Conservation (phyloP, 2,329 filamentous ascomycete genomes). For the Gaeumannomyces tritici region DNA sequence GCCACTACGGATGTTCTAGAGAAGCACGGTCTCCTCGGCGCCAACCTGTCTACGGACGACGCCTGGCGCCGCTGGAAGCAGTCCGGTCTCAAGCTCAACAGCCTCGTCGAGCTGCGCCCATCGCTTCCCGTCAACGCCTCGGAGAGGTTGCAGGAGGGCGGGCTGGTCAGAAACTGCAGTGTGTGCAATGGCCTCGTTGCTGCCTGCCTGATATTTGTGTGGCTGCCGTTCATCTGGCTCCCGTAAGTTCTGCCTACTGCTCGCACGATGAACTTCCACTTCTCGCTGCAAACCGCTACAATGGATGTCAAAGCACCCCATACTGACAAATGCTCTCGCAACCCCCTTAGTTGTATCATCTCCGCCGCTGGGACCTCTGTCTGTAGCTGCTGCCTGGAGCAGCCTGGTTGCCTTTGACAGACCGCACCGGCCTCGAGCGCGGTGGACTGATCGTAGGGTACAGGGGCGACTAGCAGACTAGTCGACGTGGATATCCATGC, state of each 20-base stretch:
- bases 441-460: too few relatives aligned
- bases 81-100: background rate
- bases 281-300: too few relatives aligned
- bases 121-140: background rate
- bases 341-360: background rate
- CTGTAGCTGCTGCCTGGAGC: background rate
- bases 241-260: background rate
- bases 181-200: background rate
- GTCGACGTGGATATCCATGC: too few relatives aligned
- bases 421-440: background rate
- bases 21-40: background rate
- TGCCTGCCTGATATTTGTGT: background rate
- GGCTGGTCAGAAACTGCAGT: background rate
- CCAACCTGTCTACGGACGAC: background rate
- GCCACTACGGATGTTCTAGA: background rate
- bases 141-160: background rate
- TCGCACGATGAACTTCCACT: background rate
- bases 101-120: background rate
- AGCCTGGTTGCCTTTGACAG: background rate
- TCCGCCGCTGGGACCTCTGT: background rate
- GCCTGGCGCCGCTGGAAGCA: background rate
- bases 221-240: background rate
- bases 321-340: background rate
- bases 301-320: background rate
- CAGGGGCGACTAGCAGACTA: too few relatives aligned